phyloP scores from a whole-genome alignment of 2,329 filamentous ascomycete species.

The Ceratocystis papillata region DNA sequence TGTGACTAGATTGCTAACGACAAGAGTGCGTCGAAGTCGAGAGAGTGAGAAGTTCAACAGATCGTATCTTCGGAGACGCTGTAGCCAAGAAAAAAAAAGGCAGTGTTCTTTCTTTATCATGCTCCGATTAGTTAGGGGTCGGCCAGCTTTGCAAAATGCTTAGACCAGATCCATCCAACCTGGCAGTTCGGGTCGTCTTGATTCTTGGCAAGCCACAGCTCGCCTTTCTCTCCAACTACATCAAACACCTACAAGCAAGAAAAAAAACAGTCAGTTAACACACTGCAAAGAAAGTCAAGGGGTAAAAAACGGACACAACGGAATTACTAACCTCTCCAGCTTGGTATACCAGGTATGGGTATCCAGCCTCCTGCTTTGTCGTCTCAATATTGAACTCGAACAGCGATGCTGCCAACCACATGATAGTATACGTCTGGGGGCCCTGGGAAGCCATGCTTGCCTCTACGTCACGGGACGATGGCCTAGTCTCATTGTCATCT shows the following conservation, averaged over 20 bases:
- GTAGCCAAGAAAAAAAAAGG: no score
- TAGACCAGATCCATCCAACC: conserved; percentile 98
- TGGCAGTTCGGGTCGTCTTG: conserved; percentile 73
- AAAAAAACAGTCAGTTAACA: conserved; percentile 11
- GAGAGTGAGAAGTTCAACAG: background rate
- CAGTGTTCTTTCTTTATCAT: background rate
- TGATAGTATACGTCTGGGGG: conserved; percentile 50
- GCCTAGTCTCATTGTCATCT: conserved; percentile 49
- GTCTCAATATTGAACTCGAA: conserved; percentile 97
- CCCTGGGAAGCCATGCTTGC: conserved; percentile 5
- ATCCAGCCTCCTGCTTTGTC: conserved; percentile 82
- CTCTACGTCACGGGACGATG: conserved; percentile 26
- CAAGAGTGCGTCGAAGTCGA: background rate
- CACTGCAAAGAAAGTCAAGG: background rate
- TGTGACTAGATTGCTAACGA: background rate
- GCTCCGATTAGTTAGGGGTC: conserved; percentile 34
- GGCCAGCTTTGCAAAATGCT: conserved; percentile 72
- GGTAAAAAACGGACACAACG: background rate
- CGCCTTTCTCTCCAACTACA: conserved; percentile 90
- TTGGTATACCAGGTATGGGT: conserved; percentile 90
- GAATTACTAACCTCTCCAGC: conserved; percentile 64
- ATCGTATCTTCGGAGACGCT: no score
- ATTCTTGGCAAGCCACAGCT: conserved; percentile 94
- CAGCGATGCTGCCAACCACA: conserved; percentile 86
- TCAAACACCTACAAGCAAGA: conserved; percentile 56